A percentile compares a stretch with the other conserved stretches of the same genome.
Evolutionary conservation across 352 stramenopile genomes (phyloP).

Genomic region (Pythium periplocum): DNA sequence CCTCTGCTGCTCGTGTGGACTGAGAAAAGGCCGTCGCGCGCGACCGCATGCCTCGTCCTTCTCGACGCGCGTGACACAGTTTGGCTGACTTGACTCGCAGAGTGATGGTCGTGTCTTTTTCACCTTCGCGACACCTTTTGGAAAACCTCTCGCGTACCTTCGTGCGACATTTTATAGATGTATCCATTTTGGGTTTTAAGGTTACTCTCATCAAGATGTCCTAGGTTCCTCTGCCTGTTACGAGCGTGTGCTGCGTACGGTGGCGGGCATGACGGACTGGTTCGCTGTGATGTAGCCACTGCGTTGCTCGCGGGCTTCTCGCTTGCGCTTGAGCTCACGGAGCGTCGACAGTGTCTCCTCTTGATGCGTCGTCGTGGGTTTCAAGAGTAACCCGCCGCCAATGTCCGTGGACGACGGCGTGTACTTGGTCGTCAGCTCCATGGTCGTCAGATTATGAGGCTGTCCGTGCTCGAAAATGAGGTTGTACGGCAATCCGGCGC

Average conservation of each 20-base stretch:
- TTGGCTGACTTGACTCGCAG: no score
- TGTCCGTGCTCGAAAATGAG: conserved; percentile 69
- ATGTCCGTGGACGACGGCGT: conserved; percentile 52
- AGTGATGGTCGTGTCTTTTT: no score
- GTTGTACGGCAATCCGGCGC: conserved; percentile 57
- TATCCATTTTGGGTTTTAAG: no score
- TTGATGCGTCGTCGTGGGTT: conserved; percentile 20
- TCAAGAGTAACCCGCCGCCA: conserved; percentile 21
- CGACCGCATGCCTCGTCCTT: no score
- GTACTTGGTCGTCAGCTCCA: conserved; percentile 48
- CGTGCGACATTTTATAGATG: no score
- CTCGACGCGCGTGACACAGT: no score
- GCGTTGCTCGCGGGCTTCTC: conserved; percentile 31
- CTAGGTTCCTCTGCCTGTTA: background rate
- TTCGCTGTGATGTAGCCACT: conserved; percentile 53
- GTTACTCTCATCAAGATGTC: no score
- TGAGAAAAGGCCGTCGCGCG: no score
- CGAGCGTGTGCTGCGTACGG: conserved; percentile 17
- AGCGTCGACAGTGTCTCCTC: conserved; percentile 27
- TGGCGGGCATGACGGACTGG: conserved; percentile 39
- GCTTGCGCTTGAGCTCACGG: conserved; percentile 34
- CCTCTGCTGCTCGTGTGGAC: no score
- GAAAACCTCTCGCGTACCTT: no score
- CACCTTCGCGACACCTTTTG: no score
- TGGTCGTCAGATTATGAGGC: conserved; percentile 30